Evolutionary conservation across 192 early-diverging fungal species (phyloP).

Genomic region (Thamnidium elegans): DNA sequence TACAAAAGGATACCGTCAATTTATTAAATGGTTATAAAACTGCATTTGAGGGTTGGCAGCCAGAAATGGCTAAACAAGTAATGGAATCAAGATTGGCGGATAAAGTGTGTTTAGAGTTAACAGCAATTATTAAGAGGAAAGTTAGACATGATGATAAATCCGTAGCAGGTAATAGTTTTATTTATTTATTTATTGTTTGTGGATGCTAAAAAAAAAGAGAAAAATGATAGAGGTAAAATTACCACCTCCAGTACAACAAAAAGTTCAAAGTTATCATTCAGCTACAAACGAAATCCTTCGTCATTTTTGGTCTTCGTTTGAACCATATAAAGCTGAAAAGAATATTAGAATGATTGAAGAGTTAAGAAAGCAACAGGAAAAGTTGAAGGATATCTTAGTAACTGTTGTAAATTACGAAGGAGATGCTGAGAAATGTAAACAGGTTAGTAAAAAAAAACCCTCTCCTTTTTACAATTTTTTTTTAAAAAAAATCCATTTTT

Average conservation of each 20-base stretch:
- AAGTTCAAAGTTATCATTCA: conserved; percentile 43
- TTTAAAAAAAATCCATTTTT: background rate
- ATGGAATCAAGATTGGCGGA: conserved; percentile 20
- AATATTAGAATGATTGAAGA: conserved; percentile 48
- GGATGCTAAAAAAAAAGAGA: conserved; percentile 17
- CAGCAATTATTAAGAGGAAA: conserved; percentile 13
- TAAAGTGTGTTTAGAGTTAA: conserved; percentile 22
- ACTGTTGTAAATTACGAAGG: conserved; percentile 37
- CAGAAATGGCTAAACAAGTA: conserved; percentile 26
- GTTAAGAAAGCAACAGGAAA: conserved; percentile 40
- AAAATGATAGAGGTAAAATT: conserved; percentile 32
- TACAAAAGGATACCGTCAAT: conserved; percentile 3
- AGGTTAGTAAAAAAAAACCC: conserved; percentile 2
- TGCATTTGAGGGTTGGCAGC: conserved; percentile 30
- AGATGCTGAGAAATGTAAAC: conserved; percentile 23
- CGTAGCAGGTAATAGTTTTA: conserved; percentile 22
- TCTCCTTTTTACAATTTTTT: background rate
- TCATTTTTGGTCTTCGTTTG: conserved; percentile 54
- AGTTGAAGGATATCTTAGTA: conserved; percentile 41
- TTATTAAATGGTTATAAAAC: conserved; percentile 17
- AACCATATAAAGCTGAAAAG: conserved; percentile 45
- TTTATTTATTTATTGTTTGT: background rate
- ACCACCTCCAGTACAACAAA: conserved; percentile 39
- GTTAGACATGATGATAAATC: conserved; percentile 19
- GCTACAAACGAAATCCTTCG: conserved; percentile 53